Percentiles rank a stretch among this genome's conserved stretches.
phyloP scores from a whole-genome alignment of 148 eudicot species.

The Rhododendron mucronatum region DNA sequence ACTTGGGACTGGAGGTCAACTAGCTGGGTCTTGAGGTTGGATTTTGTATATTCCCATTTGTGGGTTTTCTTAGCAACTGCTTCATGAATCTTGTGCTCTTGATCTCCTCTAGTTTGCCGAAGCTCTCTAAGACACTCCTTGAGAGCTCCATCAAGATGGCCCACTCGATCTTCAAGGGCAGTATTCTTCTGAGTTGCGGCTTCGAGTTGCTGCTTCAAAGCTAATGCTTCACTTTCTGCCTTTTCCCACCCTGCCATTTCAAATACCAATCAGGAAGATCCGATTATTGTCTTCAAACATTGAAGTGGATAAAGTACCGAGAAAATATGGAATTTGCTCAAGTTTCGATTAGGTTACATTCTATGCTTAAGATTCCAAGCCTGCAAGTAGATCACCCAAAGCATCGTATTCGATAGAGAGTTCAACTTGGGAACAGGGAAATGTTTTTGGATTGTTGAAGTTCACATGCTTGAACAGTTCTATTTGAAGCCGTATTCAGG shows the following conservation, averaged over 20 bases:
- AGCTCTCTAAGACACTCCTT: slow-evolving; percentile 91
- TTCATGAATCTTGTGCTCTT: slow-evolving; percentile 56
- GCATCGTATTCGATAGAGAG: not conserved
- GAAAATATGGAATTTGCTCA: not conserved
- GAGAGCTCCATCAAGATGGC: slow-evolving; percentile 85
- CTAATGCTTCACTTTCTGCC: slow-evolving; percentile 68
- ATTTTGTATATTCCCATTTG: slow-evolving; percentile 40
- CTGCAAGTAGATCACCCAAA: not conserved
- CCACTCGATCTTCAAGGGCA: slow-evolving; percentile 56
- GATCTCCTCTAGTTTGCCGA: slow-evolving; percentile 66
- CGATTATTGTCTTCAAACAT: not conserved
- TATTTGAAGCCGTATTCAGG: not conserved
- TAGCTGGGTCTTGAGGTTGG: slow-evolving; percentile 47
- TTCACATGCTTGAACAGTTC: not conserved
- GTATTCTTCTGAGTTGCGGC: slow-evolving; percentile 47
- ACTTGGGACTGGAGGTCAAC: slow-evolving; percentile 33
- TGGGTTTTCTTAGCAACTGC: slow-evolving; percentile 41
- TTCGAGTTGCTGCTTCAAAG: slow-evolving; percentile 63
- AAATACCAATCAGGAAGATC: not conserved
- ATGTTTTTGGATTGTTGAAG: not conserved
- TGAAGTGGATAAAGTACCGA: not conserved
- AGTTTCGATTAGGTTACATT: not conserved
- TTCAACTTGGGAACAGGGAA: not conserved
- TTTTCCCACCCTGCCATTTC: slow-evolving; percentile 75
- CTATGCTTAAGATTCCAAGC: not conserved